A percentile compares a stretch with the other conserved stretches of the same genome.
Evolutionary conservation across 1,139 yeast species (phyloP).

Genomic region (Geotrichum citri-aurantii): DNA sequence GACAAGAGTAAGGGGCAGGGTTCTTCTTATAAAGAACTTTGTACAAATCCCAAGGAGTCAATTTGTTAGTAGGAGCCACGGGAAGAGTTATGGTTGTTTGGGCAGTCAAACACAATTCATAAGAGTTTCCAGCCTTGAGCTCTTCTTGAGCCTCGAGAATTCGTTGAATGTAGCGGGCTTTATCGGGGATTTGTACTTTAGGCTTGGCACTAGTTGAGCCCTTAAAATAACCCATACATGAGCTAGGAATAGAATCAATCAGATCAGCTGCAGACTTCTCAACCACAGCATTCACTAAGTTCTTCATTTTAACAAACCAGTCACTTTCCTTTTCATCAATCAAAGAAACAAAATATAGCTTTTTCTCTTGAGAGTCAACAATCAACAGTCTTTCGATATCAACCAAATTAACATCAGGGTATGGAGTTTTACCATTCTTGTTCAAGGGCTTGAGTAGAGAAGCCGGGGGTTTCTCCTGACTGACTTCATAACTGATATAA

Average conservation of each 20-base stretch:
- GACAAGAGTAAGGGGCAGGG: conserved; percentile 92
- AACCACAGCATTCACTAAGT: conserved; percentile 10
- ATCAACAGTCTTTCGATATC: conserved; percentile 63
- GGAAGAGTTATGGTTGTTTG: conserved; percentile 54
- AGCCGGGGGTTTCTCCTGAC: conserved; percentile 20
- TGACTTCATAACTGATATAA: conserved; percentile 70
- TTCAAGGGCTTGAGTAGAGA: conserved; percentile 6
- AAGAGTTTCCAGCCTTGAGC: conserved; percentile 80
- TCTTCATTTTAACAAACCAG: conserved; percentile 36
- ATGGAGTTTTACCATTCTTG: conserved; percentile 14
- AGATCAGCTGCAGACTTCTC: neutral
- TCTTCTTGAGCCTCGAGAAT: conserved; percentile 63
- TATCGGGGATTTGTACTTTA: conserved; percentile 48
- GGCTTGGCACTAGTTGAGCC: conserved; percentile 23
- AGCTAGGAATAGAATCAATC: conserved; percentile 17
- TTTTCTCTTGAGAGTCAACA: conserved; percentile 45
- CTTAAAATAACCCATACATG: conserved; percentile 20
- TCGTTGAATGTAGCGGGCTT: conserved; percentile 48
- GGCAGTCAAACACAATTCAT: conserved; percentile 86
- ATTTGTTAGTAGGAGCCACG: neutral
- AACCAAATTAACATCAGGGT: conserved; percentile 71
- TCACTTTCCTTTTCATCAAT: conserved; percentile 33
- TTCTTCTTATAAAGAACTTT: conserved; percentile 63
- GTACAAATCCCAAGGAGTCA: conserved; percentile 72
- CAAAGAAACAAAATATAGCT: conserved; percentile 54